A percentile compares a stretch with the other conserved stretches of the same genome.
Evolutionary conservation across 495 filamentous ascomycete genomes (phyloP).

Genomic region (Penicillium herquei): DNA sequence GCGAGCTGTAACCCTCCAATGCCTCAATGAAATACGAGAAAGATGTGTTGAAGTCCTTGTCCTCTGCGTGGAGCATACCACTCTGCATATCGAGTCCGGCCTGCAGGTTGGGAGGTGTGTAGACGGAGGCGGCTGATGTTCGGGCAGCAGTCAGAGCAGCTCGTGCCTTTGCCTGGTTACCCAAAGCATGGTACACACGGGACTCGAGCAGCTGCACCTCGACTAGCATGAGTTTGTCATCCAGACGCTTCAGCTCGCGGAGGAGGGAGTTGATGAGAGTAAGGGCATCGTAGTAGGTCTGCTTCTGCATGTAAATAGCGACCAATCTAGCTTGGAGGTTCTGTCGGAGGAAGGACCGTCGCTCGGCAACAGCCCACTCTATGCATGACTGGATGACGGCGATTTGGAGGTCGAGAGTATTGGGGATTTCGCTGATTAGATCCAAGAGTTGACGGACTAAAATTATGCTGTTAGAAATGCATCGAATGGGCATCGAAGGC

Average conservation of each 20-base stretch:
- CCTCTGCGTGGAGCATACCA: constrained; percentile 96
- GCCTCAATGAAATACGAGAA: constrained; percentile 99
- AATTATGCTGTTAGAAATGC: not conserved
- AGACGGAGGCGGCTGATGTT: constrained; percentile 93
- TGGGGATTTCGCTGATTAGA: constrained; percentile 88
- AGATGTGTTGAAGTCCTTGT: constrained; percentile 97
- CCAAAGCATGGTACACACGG: constrained; percentile 93
- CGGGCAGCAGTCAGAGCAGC: constrained; percentile 92
- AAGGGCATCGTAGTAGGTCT: constrained; percentile 93
- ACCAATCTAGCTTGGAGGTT: constrained; percentile 97
- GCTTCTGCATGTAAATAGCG: constrained; percentile 89
- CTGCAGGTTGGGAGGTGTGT: constrained; percentile 92
- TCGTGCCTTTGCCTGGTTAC: constrained; percentile 93
- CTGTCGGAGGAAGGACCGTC: constrained; percentile 92
- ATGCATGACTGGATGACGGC: constrained; percentile 96
- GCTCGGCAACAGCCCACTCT: constrained; percentile 95
- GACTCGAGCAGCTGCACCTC: constrained; percentile 98
- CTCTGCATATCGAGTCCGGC: constrained; percentile 98
- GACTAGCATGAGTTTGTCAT: constrained; percentile 98
- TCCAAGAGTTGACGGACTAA: constrained; percentile 96
- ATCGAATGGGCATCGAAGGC: not conserved
- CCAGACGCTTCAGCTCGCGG: constrained; percentile 92
- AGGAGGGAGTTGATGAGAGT: constrained; percentile 94
- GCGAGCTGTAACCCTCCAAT: constrained; percentile 90
- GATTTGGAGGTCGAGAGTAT: constrained; percentile 89